phyloP scores from a whole-genome alignment of 768 basidiomycete genomes.

The Grammothele lineata region DNA sequence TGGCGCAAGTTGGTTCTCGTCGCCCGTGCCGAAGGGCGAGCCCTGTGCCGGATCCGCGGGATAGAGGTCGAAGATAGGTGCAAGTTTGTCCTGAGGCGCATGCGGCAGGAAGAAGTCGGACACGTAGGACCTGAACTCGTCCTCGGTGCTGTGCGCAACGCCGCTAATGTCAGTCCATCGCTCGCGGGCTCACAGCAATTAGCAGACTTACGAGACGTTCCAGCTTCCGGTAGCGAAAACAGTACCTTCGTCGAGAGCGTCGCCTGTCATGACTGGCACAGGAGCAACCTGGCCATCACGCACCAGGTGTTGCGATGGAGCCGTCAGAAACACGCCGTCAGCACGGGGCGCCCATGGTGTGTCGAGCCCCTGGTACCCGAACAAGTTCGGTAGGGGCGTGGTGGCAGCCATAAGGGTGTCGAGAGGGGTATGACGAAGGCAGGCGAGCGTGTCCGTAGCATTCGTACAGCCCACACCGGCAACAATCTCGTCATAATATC shows the following conservation, averaged over 20 bases:
- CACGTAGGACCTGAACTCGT: neutral
- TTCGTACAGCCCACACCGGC: slow-evolving; percentile 31
- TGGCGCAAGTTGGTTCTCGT: slow-evolving; percentile 42
- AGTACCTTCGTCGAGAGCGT: slow-evolving; percentile 58
- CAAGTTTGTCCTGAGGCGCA: neutral
- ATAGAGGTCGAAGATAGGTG: slow-evolving; percentile 15
- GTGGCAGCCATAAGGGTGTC: slow-evolving; percentile 26
- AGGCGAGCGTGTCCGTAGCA: slow-evolving; percentile 35
- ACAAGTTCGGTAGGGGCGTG: slow-evolving; percentile 27
- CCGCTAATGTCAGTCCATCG: slow-evolving; percentile 3
- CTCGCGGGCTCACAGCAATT: slow-evolving; percentile 11
- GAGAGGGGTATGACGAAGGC: slow-evolving; percentile 37
- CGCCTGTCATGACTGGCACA: slow-evolving; percentile 45
- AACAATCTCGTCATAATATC: slow-evolving; percentile 39
- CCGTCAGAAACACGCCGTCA: slow-evolving; percentile 46
- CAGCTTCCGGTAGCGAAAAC: slow-evolving; percentile 21
- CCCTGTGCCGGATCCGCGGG: slow-evolving; percentile 38
- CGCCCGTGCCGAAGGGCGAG: slow-evolving; percentile 48
- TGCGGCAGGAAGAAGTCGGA: neutral
- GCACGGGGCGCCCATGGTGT: slow-evolving; percentile 44
- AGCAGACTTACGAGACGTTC: slow-evolving; percentile 26
- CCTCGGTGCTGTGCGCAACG: slow-evolving; percentile 9
- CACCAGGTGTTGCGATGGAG: slow-evolving; percentile 36
- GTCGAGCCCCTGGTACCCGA: slow-evolving; percentile 36
- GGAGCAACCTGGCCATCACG: slow-evolving; percentile 41